Base-by-base conservation (phyloP, 192 early-diverging fungal species). In the Coemansia brasiliensis region DNA sequence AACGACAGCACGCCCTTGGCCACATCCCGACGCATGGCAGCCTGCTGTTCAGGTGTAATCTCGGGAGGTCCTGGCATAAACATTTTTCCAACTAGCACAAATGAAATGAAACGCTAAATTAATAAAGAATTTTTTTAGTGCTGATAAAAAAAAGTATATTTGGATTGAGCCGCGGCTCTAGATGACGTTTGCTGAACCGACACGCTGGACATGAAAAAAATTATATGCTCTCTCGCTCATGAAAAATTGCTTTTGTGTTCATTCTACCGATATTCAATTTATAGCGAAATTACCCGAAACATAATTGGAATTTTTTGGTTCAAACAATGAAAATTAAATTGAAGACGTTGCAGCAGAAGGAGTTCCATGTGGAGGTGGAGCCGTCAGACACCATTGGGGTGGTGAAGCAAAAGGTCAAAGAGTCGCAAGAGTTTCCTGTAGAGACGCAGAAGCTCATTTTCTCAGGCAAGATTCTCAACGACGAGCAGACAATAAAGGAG, bases 311-410 rank as follows among this genome's bases (percentile, higher is more conserved):
- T 29, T 6, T 29, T 29, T 29, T 29, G 27, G 27, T 6, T 27
- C 11, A 18, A 25, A 61, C 41, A 32, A 76, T 81, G 94, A 84
- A 88, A 63, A 73, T 98, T 58, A 92, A 90, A 16, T 61, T 98
- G 65, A 98, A 98, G 73, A 98, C 92, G 21, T 83, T 98, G 43
- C 86, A 91, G 65, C 91, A 98, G 63, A 86, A 93, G 79, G 68
- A 79, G 52, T 92, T 94, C 74, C 69, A 80, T 39, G 65, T 95
- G 57, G 92, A 94, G 11, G 89, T 86, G 12, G 93, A 92, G 15
- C 76, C 74, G 15, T 50, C 66, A 3, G 83, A 86, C 63, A 89
- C 80, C 59, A 83, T 98, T 59, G 69, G 80, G 10, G 64, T 80
- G 21, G 77, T 98, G 52, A 98, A 98, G 61, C 65, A 83, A 54